These are phyloP conservation scores for Hypomontagnella monticulosa DNA, from an alignment of 495 filamentous ascomycete species.

Conservation along the genomic window DNA sequence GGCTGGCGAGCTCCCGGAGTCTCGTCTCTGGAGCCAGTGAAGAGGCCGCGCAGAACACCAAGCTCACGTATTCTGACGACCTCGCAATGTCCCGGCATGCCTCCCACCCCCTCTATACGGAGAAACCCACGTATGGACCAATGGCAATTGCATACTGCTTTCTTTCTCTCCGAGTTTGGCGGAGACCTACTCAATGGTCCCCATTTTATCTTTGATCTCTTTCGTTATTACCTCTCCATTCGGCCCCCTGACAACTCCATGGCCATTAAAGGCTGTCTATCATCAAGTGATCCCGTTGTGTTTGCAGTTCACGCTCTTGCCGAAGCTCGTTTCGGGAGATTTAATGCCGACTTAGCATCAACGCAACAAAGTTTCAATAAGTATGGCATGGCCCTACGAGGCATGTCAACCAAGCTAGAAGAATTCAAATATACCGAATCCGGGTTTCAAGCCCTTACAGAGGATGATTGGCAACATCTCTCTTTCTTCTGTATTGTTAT, in stretches of 20 bases:
- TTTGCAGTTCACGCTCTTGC: not conserved
- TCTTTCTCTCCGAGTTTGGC: not conserved
- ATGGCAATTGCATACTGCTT: not conserved
- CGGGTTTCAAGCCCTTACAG: not conserved
- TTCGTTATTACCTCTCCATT: not conserved
- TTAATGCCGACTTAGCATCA: not conserved
- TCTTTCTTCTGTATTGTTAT: not conserved
- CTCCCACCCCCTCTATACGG: too few species aligned
- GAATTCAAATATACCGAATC: not conserved
- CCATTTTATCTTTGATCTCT: not conserved
- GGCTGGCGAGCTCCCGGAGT: not conserved
- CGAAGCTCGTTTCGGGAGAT: not conserved
- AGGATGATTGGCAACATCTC: not conserved
- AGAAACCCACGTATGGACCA: not conserved
- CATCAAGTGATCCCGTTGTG: not conserved
- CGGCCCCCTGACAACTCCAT: not conserved
- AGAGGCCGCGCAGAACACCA: not conserved
- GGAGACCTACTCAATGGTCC: not conserved
- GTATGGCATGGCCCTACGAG: not conserved
- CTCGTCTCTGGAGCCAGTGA: not conserved
- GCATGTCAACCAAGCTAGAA: not conserved
- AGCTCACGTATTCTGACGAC: too few species aligned
- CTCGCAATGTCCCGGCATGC: too few species aligned
- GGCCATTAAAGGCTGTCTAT: not conserved
- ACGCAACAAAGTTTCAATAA: not conserved